Conservation (phyloP, 495 filamentous ascomycete species). For the Mytilinidion resinicola region DNA sequence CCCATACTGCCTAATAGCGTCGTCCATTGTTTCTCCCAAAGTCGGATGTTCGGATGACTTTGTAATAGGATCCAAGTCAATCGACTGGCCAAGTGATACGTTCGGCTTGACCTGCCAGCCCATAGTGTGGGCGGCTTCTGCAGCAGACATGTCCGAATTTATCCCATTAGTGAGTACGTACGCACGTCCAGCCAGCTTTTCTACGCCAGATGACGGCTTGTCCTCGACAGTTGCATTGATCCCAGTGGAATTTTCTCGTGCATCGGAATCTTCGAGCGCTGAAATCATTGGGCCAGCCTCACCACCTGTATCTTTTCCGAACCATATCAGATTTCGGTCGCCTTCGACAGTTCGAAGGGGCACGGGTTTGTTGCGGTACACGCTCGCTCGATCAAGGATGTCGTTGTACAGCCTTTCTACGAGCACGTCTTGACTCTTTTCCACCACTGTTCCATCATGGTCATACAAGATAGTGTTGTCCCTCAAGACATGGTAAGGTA, state of each 20-base stretch:
- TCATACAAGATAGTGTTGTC: conserved; percentile 90
- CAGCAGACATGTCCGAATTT: conserved; percentile 41
- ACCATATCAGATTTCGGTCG: conserved; percentile 74
- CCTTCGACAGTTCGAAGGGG: conserved; percentile 70
- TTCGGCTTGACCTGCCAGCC: conserved; percentile 73
- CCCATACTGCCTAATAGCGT: conserved; percentile 80
- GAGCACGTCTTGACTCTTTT: conserved; percentile 70
- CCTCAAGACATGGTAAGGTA: conserved; percentile 75
- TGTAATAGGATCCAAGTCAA: conserved; percentile 65
- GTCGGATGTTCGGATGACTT: conserved; percentile 58
- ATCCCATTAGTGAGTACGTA: conserved; percentile 36
- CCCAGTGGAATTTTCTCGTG: conserved; percentile 32
- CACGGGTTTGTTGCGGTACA: conserved; percentile 71
- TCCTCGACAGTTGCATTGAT: conserved; percentile 27
- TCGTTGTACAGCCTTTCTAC: conserved; percentile 91
- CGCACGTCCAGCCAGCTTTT: conserved; percentile 41
- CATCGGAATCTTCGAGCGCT: conserved; percentile 59
- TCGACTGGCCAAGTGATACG: conserved; percentile 54
- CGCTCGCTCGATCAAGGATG: conserved; percentile 80
- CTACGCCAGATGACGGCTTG: conserved; percentile 33
- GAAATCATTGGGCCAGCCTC: conserved; percentile 67
- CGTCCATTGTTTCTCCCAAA: conserved; percentile 82
- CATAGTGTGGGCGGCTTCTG: conserved; percentile 61
- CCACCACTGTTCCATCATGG: conserved; percentile 70
- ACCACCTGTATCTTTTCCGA: conserved; percentile 66